A percentile compares a stretch with the other conserved stretches of the same genome.
phyloP scores from a whole-genome alignment of 805 yeast genomes.

The Isabelozyma rhagii region DNA sequence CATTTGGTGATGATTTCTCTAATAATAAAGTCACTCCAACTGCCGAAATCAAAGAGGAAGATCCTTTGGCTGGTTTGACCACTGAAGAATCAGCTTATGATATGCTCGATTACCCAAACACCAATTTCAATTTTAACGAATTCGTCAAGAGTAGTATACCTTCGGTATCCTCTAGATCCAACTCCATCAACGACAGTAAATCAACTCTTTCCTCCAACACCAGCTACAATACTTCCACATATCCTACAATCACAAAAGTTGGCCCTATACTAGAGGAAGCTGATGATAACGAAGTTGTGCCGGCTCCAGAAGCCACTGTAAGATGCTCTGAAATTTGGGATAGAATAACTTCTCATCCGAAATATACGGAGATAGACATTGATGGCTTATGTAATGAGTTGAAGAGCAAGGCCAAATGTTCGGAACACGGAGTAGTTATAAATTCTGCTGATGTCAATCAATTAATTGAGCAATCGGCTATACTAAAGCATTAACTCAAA shows the following conservation, averaged over 20 bases:
- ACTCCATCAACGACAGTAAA: neutral
- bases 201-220: constrained; percentile 8
- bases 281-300: constrained; percentile 52
- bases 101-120: constrained; percentile 34
- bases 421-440: constrained; percentile 88
- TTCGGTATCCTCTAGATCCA: constrained; percentile 7
- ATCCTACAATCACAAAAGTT: neutral
- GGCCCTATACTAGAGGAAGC: constrained; percentile 11
- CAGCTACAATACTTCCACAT: constrained; percentile 8
- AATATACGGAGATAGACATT: constrained; percentile 88
- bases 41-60: constrained; percentile 15
- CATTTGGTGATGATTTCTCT: constrained; percentile 33
- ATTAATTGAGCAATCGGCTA: constrained; percentile 33
- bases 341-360: constrained; percentile 89
- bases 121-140: constrained; percentile 36
- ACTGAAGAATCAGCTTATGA: constrained; percentile 59
- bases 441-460: constrained; percentile 75
- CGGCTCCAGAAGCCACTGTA: constrained; percentile 58
- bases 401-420: constrained; percentile 90
- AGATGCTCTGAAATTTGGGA: constrained; percentile 96
- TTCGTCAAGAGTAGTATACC: constrained; percentile 31
- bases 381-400: constrained; percentile 90
- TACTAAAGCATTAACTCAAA: neutral
- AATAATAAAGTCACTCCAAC: constrained; percentile 2
- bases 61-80: constrained; percentile 42